Conservation (phyloP, 805 yeast genomes). For the Clavispora santaluciae region DNA sequence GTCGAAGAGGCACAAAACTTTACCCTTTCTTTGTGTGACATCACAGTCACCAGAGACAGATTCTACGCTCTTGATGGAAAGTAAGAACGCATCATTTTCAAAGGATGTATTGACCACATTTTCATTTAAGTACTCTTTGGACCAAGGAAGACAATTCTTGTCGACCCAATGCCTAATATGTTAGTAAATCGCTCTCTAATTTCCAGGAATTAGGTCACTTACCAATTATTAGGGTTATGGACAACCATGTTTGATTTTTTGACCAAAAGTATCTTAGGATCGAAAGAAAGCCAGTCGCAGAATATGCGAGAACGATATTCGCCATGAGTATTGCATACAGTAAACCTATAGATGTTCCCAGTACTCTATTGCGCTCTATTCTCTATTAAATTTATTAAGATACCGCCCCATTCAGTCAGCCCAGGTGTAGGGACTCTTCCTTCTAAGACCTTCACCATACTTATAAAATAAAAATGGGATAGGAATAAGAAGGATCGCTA, state of each 20-base stretch:
- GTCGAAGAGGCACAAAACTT: slow-evolving; percentile 71
- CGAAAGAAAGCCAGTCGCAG: not conserved
- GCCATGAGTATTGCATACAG: not conserved
- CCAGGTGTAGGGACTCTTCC: slow-evolving; percentile 25
- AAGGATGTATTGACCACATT: slow-evolving; percentile 28
- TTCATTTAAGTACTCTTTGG: slow-evolving; percentile 44
- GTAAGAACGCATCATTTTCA: slow-evolving; percentile 21
- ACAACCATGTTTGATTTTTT: slow-evolving; percentile 47
- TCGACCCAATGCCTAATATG: slow-evolving; percentile 65
- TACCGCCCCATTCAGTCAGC: slow-evolving; percentile 4
- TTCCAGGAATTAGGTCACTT: slow-evolving; percentile 18
- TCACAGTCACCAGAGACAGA: slow-evolving; percentile 67
- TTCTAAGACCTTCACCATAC: slow-evolving; percentile 17
- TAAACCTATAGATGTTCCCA: too few species aligned
- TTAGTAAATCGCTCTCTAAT: slow-evolving; percentile 10
- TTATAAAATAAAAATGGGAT: slow-evolving; percentile 12
- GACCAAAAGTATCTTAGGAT: not conserved
- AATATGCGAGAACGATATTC: not conserved
- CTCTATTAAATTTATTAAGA: not conserved
- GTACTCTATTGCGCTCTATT: not conserved
- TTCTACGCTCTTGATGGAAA: slow-evolving; percentile 36
- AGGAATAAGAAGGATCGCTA: slow-evolving; percentile 8
- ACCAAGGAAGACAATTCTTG: slow-evolving; percentile 63
- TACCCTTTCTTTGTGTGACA: slow-evolving; percentile 80
- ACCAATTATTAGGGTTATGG: slow-evolving; percentile 68